Evolutionary conservation across 345 rosid species (phyloP).

Genomic region (Camelina neglecta): DNA sequence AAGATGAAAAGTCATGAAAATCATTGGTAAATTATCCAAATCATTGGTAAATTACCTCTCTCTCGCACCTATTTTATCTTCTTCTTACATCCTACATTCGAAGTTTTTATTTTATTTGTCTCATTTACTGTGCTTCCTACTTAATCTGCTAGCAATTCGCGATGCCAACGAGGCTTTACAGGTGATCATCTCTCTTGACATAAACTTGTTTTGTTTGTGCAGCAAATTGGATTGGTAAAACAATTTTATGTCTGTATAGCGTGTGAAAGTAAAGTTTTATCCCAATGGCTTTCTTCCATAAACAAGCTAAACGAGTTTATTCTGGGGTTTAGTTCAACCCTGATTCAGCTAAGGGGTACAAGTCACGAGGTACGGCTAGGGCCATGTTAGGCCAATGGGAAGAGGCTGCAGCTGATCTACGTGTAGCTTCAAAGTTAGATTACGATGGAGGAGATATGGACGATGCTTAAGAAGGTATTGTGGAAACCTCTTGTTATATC

Average conservation of each 20-base stretch:
- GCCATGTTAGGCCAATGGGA: constrained; percentile 83
- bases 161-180: constrained; percentile 77
- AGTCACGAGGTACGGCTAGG: constrained; percentile 79
- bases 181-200: constrained; percentile 48
- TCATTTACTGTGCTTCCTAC: too few relatives aligned
- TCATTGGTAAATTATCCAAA: too few relatives aligned
- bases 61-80: too few relatives aligned
- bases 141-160: constrained; percentile 36
- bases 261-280: neutral
- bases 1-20: too few relatives aligned
- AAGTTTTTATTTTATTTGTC: too few relatives aligned
- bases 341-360: constrained; percentile 87
- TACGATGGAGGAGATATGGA: constrained; percentile 83
- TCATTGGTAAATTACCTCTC: too few relatives aligned
- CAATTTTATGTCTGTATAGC: constrained; percentile 18
- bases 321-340: constrained; percentile 67
- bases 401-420: constrained; percentile 79
- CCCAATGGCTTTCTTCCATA: constrained; percentile 14
- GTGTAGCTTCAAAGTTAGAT: constrained; percentile 79
- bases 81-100: too few relatives aligned
- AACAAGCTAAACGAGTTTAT: constrained; percentile 21
- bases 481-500: constrained; percentile 22
- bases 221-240: constrained; percentile 10
- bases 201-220: constrained; percentile 20
- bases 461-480: constrained; percentile 68